Conservation (phyloP, 2,329 filamentous ascomycete genomes). For the Biscogniauxia mediterranea region DNA sequence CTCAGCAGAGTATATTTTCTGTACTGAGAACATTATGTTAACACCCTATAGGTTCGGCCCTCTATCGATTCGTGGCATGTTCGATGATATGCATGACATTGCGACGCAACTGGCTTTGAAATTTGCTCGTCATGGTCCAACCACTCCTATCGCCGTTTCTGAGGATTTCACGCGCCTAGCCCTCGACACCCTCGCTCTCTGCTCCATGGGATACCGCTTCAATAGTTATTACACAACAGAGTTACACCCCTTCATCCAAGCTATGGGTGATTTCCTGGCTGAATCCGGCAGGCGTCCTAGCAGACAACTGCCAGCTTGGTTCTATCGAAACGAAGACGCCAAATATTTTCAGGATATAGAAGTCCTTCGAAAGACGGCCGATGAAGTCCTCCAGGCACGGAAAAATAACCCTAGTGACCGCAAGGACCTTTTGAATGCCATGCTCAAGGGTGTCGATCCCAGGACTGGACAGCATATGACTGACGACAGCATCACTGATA, state of each 20-base stretch:
- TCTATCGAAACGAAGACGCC: constrained; percentile 47
- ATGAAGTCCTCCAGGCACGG: constrained; percentile 60
- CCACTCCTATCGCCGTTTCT: constrained; percentile 51
- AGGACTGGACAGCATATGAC: constrained; percentile 64
- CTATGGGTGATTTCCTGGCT: constrained; percentile 63
- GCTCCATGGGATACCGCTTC: constrained; percentile 70
- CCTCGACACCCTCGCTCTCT: constrained; percentile 69
- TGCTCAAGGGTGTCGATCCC: constrained; percentile 66
- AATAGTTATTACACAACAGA: constrained; percentile 70
- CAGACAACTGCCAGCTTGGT: constrained; percentile 47
- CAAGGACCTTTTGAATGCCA: constrained; percentile 67
- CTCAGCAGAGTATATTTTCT: not conserved
- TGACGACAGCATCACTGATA: constrained; percentile 63
- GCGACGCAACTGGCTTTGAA: constrained; percentile 65
- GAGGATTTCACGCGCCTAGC: constrained; percentile 51
- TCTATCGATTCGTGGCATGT: constrained; percentile 66
- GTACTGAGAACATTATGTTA: constrained; percentile 46
- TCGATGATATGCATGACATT: constrained; percentile 67
- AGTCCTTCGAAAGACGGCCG: constrained; percentile 52
- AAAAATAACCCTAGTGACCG: constrained; percentile 53
- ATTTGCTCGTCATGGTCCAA: constrained; percentile 62
- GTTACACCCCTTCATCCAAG: constrained; percentile 67
- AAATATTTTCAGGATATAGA: constrained; percentile 56
- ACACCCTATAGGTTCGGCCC: constrained; percentile 66
- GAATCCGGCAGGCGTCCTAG: constrained; percentile 52